Evolutionary conservation across 139 green algal species (phyloP).

Genomic region (Pleodorina starrii): DNA sequence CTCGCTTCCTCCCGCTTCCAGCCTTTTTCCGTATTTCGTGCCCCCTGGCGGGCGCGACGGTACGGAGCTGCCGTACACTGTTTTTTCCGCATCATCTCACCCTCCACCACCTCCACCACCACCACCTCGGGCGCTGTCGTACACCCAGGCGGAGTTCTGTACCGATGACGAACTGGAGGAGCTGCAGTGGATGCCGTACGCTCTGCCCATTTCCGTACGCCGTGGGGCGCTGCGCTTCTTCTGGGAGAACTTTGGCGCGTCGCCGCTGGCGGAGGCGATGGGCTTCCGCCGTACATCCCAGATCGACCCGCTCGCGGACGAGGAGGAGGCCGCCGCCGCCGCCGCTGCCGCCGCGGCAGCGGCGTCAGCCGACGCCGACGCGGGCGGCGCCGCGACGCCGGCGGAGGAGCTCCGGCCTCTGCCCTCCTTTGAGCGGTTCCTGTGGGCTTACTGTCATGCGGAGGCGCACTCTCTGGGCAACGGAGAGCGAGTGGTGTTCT

Average conservation of each 20-base stretch:
- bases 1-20: no score
- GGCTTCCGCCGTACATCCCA: background rate
- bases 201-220: background rate
- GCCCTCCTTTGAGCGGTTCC: constrained; percentile 13
- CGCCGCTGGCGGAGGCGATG: background rate
- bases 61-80: no score
- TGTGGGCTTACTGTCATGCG: constrained; percentile 33
- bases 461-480: background rate
- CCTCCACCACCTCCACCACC: no score
- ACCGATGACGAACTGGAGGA: background rate
- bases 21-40: no score
- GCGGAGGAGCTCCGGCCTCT: background rate
- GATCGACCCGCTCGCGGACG: background rate
- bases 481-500: constrained; percentile 31
- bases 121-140: no score
- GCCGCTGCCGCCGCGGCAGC: background rate
- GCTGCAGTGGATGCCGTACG: constrained; percentile 39
- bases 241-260: background rate
- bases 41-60: no score
- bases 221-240: constrained; percentile 2
- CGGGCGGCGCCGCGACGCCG: background rate
- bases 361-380: background rate
- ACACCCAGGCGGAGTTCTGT: constrained; percentile 34
- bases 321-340: background rate
- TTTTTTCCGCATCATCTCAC: no score